These are phyloP conservation scores for Cyclanthera cordifolia DNA, from an alignment of 306 rosid species.

Conservation along the genomic window DNA sequence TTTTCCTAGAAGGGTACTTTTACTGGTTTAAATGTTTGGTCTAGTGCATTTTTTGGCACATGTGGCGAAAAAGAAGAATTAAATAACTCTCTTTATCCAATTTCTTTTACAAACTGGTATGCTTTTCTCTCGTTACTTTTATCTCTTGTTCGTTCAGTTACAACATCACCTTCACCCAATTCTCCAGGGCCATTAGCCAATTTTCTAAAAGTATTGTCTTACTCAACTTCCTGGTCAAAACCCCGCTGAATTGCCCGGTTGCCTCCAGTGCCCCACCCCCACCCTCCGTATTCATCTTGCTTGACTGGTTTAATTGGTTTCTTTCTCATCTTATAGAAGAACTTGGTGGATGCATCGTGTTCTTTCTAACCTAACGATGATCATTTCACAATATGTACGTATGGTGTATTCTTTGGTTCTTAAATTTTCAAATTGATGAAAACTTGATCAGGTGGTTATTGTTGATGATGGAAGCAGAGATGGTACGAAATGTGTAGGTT, in stretches of 20 bases:
- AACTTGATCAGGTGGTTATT: conserved; percentile 52
- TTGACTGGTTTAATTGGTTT: not conserved
- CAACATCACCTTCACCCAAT: not conserved
- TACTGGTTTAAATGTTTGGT: not conserved
- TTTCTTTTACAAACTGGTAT: not conserved
- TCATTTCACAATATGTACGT: not conserved
- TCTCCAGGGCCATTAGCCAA: not conserved
- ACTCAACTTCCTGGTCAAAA: not conserved
- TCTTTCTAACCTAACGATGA: not conserved
- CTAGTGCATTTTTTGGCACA: not conserved
- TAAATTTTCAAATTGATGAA: conserved; percentile 18
- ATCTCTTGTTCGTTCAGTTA: conserved; percentile 1
- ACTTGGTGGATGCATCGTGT: not conserved
- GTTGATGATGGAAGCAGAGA: conserved; percentile 89
- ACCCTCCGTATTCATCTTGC: not conserved
- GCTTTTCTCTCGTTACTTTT: not conserved
- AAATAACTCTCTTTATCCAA: not conserved
- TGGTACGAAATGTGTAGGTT: conserved; percentile 79
- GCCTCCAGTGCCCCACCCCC: not conserved
- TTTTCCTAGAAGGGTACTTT: not conserved
- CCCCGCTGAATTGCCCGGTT: not conserved
- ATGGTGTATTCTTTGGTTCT: conserved; percentile 9
- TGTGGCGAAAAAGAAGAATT: not conserved
- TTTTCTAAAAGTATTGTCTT: not conserved
- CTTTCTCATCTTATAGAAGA: not conserved